Base-by-base conservation (phyloP, 192 early-diverging fungal genomes). In the Endogone sp. region DNA sequence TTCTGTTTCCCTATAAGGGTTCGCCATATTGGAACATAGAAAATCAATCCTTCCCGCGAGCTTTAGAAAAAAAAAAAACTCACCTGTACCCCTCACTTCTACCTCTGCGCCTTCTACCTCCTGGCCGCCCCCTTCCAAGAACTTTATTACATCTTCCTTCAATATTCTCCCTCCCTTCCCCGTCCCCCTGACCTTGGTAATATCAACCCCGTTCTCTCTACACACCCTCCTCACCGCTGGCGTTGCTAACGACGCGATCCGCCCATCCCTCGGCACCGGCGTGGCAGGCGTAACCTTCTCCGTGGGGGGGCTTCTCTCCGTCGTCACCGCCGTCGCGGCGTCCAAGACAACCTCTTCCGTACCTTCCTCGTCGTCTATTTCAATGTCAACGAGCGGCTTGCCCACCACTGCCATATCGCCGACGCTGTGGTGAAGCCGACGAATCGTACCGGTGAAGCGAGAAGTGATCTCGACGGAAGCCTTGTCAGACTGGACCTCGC, bases 401-500 rank as follows among this genome's bases (percentile, higher is more conserved):
- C 97, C 97, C 21, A 99, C 97, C 72, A 82, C 88, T 22, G 97
- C 97, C 80, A 99, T 93, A 37, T 94, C 94, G 66, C 92, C 92
- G 25, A 88, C 84, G 37, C 86, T 80, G 77, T 97, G 91, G 76
- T 96, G 77, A 3, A 99, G 82, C 67, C 92, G 89, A 21, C 72
- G 81, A 56, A 99, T 83, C 20, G 81, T 84, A 55, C 97, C 97
- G 66, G 95, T 92, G 72, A 88, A 99, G 8, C 97, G 87, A 24
- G 95, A 97, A 23, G 97, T 94, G 78, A 99, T 98, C 79, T 99
- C 95, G 9, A 96, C 97, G n/a, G 97, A 91, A 10, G 97, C 97
- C 84, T 99, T 99, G 80, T 99, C 97, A 13, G 93, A 95, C 65
- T 97, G 96, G 27, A 99, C 96, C 71, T 99, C 97, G 72, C 94